Evolutionary conservation across 495 filamentous ascomycete genomes (phyloP).

Genomic region (Glarea lozoyensis): DNA sequence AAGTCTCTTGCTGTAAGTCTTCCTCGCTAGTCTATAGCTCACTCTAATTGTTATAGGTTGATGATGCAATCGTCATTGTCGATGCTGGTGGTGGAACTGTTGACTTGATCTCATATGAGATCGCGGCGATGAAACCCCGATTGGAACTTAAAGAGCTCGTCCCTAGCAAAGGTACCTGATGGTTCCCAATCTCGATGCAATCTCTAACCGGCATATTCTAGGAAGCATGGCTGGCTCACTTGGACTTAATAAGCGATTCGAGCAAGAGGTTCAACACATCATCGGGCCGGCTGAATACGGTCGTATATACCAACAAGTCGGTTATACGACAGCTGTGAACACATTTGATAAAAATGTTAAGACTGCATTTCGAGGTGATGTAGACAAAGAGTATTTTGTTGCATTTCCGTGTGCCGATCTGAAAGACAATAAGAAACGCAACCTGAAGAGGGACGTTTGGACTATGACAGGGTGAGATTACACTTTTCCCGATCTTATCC

Average conservation of each 20-base stretch:
- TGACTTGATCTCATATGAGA: slow-evolving; percentile 37
- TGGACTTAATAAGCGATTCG: slow-evolving; percentile 24
- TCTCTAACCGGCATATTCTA: neutral
- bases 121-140: slow-evolving; percentile 22
- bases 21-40: neutral
- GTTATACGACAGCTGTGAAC: slow-evolving; percentile 9
- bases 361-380: slow-evolving; percentile 16
- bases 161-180: slow-evolving; percentile 8
- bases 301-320: slow-evolving; percentile 15
- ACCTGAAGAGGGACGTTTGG: slow-evolving; percentile 17
- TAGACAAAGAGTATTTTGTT: slow-evolving; percentile 20
- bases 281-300: slow-evolving; percentile 20
- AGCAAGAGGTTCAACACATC: slow-evolving; percentile 16
- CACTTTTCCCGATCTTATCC: neutral
- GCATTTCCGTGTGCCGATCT: slow-evolving; percentile 23
- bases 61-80: slow-evolving; percentile 36
- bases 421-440: slow-evolving; percentile 14
- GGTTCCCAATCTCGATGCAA: no score
- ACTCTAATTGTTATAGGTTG: slow-evolving; percentile 16
- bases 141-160: slow-evolving; percentile 30
- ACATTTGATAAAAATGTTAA: slow-evolving; percentile 24
- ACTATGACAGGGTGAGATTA: slow-evolving; percentile 19
- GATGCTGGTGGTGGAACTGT: slow-evolving; percentile 34
- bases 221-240: slow-evolving; percentile 24
- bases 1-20: slow-evolving; percentile 6